phyloP scores from a whole-genome alignment of 495 filamentous ascomycete species.

The Talaromyces adpressus region DNA sequence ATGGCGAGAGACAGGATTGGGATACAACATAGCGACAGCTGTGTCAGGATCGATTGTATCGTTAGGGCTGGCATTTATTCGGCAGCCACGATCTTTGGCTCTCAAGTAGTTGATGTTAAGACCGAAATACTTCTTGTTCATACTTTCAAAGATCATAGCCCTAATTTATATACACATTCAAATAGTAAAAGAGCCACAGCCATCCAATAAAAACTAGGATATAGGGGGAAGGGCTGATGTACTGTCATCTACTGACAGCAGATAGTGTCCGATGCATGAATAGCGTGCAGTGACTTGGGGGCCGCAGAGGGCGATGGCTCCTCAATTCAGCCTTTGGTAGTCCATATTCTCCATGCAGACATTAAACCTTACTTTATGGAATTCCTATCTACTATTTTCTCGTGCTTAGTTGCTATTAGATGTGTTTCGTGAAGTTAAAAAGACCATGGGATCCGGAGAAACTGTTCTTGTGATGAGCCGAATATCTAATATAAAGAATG shows the following conservation, averaged over 20 bases:
- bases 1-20: background rate
- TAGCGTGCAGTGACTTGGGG: no score
- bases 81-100: background rate
- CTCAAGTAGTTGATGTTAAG: background rate
- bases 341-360: no score
- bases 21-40: background rate
- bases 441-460: no score
- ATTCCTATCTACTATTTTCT: no score
- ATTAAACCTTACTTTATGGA: no score
- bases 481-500: no score
- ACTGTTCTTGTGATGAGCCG: no score
- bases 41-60: background rate
- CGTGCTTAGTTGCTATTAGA: no score
- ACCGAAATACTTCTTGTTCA: background rate
- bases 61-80: background rate
- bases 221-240: background rate
- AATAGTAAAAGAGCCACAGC: background rate
- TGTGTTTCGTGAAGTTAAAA: no score
- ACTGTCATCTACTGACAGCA: background rate
- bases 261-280: background rate
- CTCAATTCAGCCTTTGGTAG: no score
- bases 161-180: background rate
- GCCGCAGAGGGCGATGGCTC: no score
- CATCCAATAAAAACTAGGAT: background rate
- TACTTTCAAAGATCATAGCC: background rate